Evolutionary conservation across 2,329 filamentous ascomycete species (phyloP).

Genomic region (Trichoderma sp.): DNA sequence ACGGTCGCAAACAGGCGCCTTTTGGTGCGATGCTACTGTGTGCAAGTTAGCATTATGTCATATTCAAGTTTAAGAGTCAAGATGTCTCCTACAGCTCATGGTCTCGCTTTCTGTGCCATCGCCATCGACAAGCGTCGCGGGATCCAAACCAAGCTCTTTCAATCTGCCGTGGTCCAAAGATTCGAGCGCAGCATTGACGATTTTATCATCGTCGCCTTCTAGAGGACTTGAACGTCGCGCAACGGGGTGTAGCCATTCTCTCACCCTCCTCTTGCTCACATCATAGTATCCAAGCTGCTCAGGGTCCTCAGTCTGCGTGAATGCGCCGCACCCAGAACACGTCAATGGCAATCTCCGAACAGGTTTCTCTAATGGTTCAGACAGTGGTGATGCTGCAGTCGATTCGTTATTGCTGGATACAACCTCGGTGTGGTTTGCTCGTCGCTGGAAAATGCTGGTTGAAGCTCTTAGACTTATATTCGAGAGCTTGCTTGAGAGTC

Average conservation of each 20-base stretch:
- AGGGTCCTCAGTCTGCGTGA: constrained; percentile 55
- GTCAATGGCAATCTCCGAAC: constrained; percentile 48
- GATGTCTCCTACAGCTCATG: constrained; percentile 8
- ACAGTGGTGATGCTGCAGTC: neutral
- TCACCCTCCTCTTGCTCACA: constrained; percentile 50
- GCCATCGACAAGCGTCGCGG: constrained; percentile 38
- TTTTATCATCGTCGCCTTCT: constrained; percentile 40
- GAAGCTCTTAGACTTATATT: neutral
- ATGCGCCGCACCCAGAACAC: constrained; percentile 64
- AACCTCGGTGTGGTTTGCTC: constrained; percentile 31
- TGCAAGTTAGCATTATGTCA: neutral
- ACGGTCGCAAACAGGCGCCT: constrained; percentile 72
- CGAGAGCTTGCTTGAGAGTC: constrained; percentile 25
- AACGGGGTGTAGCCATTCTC: constrained; percentile 41
- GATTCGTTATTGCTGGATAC: constrained; percentile 9
- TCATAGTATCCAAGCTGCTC: constrained; percentile 58
- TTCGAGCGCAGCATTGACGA: constrained; percentile 48
- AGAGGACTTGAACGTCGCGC: constrained; percentile 21
- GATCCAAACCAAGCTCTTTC: constrained; percentile 46
- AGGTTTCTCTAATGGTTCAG: neutral
- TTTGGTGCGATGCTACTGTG: constrained; percentile 26
- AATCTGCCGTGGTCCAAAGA: constrained; percentile 43
- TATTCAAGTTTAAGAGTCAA: neutral
- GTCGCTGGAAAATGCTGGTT: constrained; percentile 21
- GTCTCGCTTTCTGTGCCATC: constrained; percentile 25